Evolutionary conservation across 768 basidiomycete genomes (phyloP).

Genomic region (Suillus luteus): DNA sequence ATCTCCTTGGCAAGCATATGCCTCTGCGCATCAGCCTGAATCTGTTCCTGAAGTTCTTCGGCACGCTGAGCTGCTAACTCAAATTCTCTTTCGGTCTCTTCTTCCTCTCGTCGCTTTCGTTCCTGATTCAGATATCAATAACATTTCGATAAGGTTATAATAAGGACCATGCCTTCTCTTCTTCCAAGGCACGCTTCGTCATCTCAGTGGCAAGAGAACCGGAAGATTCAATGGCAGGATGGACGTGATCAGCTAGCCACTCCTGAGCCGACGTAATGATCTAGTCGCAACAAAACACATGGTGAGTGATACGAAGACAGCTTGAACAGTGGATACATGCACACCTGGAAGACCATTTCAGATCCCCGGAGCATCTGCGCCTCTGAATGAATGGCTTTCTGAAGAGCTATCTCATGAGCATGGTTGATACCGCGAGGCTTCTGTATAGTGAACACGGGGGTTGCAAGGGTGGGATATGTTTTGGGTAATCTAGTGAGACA

Average conservation of each 20-base stretch:
- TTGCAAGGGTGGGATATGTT: slow-evolving; percentile 76
- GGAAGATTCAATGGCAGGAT: slow-evolving; percentile 55
- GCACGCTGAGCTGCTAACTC: slow-evolving; percentile 55
- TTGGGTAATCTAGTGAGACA: slow-evolving; percentile 62
- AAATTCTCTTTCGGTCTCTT: slow-evolving; percentile 52
- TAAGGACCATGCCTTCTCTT: slow-evolving; percentile 54
- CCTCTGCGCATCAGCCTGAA: slow-evolving; percentile 63
- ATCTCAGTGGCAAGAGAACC: slow-evolving; percentile 81
- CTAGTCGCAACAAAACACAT: slow-evolving; percentile 35
- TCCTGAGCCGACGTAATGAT: slow-evolving; percentile 70
- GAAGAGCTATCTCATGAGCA: slow-evolving; percentile 57
- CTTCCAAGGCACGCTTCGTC: slow-evolving; percentile 70
- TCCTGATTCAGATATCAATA: slow-evolving; percentile 38
- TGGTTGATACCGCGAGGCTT: slow-evolving; percentile 63
- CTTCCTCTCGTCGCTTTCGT: slow-evolving; percentile 54
- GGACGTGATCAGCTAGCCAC: slow-evolving; percentile 63
- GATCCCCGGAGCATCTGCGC: slow-evolving; percentile 65
- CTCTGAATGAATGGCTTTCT: slow-evolving; percentile 62
- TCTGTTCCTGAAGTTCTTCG: slow-evolving; percentile 63
- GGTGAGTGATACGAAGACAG: slow-evolving; percentile 10
- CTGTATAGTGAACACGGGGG: slow-evolving; percentile 67
- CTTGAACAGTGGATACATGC: slow-evolving; percentile 18
- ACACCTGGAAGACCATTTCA: slow-evolving; percentile 79
- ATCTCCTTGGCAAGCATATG: slow-evolving; percentile 48
- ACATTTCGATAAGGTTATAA: slow-evolving; percentile 3